Percentiles rank a stretch among this genome's conserved stretches.
phyloP scores from a whole-genome alignment of 257 asterid genomes.

The Jacaranda mimosifolia region DNA sequence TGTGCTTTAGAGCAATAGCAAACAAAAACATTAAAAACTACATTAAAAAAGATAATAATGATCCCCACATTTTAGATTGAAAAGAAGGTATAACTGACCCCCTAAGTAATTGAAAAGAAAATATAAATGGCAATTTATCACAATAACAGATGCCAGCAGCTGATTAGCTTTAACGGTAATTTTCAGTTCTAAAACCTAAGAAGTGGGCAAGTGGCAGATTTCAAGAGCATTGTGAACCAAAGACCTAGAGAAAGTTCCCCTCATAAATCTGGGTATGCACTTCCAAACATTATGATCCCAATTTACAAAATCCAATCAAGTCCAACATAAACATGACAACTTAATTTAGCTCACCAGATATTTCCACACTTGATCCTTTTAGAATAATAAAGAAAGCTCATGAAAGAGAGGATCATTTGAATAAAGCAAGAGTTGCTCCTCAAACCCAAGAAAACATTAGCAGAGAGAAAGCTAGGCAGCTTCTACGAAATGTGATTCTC shows the following conservation, averaged over 20 bases:
- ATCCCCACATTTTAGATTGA: neutral
- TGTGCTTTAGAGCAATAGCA: conserved; percentile 49
- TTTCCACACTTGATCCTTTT: neutral
- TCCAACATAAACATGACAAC: neutral
- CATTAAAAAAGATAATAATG: neutral
- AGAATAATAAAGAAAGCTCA: conserved; percentile 11
- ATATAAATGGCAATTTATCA: neutral
- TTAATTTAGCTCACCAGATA: neutral
- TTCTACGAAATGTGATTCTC: neutral
- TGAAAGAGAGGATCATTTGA: neutral
- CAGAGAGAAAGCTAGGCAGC: conserved; percentile 1
- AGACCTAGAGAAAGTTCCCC: neutral
- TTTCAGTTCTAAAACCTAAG: conserved; percentile 6
- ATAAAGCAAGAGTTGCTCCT: conserved; percentile 16
- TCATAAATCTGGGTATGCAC: neutral
- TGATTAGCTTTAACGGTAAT: conserved; percentile 9
- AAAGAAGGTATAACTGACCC: neutral
- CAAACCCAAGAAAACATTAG: neutral
- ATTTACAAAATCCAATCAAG: conserved; percentile 14
- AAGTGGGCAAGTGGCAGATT: neutral
- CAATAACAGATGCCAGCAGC: neutral
- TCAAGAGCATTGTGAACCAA: neutral
- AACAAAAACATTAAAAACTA: neutral
- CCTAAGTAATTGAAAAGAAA: neutral
- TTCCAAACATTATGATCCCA: neutral